phyloP scores from a whole-genome alignment of 257 asterid species.

The Striga asiatica region DNA sequence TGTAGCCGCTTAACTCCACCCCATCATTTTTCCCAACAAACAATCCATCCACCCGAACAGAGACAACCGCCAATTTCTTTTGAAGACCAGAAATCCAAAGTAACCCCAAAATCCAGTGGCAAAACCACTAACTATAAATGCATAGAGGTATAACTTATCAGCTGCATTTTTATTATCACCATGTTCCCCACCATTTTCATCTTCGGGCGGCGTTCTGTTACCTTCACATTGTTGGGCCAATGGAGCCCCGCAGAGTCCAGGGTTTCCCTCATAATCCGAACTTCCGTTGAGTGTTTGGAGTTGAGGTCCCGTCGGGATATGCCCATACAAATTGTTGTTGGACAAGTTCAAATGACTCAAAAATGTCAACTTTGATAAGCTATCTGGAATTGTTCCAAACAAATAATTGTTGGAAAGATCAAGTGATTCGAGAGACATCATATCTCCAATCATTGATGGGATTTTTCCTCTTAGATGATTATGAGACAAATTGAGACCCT shows the following conservation, averaged over 20 bases:
- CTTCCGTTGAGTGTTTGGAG: neutral
- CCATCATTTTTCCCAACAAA: neutral
- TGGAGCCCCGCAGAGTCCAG: slow-evolving; percentile 3
- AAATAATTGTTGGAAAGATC: slow-evolving; percentile 5
- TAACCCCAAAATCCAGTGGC: slow-evolving; percentile 8
- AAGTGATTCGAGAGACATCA: neutral
- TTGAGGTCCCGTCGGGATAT: neutral
- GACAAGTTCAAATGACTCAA: slow-evolving; percentile 2
- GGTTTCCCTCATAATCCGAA: neutral
- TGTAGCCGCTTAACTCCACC: neutral
- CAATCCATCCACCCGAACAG: neutral
- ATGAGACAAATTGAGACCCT: slow-evolving; percentile 5
- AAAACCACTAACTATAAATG: neutral
- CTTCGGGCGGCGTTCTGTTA: neutral
- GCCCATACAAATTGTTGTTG: slow-evolving; percentile 1
- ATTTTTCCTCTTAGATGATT: slow-evolving; percentile 4
- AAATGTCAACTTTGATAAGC: neutral
- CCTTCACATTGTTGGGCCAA: neutral
- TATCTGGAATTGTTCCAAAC: neutral
- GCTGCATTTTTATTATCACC: neutral
- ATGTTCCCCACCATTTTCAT: neutral
- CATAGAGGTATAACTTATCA: neutral
- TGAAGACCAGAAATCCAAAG: neutral
- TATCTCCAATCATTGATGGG: slow-evolving; percentile 2
- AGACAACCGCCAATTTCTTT: neutral